These are phyloP conservation scores for Alternaria arborescens DNA, from an alignment of 2,329 filamentous ascomycete genomes.

Conservation along the genomic window DNA sequence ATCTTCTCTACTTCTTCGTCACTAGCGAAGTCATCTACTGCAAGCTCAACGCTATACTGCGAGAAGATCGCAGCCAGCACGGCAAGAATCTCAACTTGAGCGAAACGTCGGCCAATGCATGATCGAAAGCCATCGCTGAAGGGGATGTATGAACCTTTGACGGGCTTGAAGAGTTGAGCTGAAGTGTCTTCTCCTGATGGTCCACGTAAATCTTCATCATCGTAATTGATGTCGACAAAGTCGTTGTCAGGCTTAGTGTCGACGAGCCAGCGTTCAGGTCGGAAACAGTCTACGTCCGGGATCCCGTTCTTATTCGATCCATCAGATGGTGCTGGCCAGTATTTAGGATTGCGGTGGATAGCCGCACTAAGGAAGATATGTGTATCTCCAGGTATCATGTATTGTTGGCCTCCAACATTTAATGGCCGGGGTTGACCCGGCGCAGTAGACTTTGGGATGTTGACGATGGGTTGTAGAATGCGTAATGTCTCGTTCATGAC, in stretches of 20 bases:
- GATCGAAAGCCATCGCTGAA: conserved; percentile 65
- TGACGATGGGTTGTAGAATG: conserved; percentile 73
- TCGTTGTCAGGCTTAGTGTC: conserved; percentile 36
- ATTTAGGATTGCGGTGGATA: conserved; percentile 73
- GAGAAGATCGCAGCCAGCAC: conserved; percentile 62
- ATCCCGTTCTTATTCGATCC: conserved; percentile 34
- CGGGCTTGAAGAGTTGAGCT: conserved; percentile 62
- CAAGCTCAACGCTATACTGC: conserved; percentile 73
- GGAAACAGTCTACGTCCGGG: conserved; percentile 70
- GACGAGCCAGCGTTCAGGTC: conserved; percentile 75
- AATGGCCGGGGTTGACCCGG: conserved; percentile 63
- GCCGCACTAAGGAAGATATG: conserved; percentile 64
- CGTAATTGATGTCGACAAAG: conserved; percentile 51
- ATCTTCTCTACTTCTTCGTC: conserved; percentile 54
- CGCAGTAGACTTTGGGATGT: conserved; percentile 72
- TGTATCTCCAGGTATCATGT: conserved; percentile 65
- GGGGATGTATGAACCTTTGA: conserved; percentile 63
- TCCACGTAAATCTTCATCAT: conserved; percentile 66
- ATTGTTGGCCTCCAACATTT: conserved; percentile 64
- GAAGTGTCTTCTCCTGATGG: conserved; percentile 69
- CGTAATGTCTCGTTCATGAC: conserved; percentile 81
- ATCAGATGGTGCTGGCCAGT: conserved; percentile 67
- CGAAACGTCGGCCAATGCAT: conserved; percentile 65
- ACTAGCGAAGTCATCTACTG: conserved; percentile 60
- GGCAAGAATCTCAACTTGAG: conserved; percentile 65